Evolutionary conservation across 257 asterid genomes (phyloP).

Genomic region (Linderniella brevidens): DNA sequence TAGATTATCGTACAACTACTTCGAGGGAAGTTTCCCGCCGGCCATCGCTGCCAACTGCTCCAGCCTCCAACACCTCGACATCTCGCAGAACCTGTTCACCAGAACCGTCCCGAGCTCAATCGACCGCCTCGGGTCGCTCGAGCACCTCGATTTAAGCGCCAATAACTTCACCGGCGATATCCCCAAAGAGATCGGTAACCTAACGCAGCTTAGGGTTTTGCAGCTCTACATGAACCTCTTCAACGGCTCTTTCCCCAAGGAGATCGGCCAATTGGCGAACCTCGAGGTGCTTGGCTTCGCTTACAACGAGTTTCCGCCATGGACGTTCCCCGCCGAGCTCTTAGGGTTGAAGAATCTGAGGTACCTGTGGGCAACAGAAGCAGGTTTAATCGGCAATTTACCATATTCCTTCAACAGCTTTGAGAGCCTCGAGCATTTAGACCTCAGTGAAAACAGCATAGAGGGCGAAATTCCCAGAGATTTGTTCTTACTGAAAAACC

Average conservation of each 20-base stretch:
- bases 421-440: conserved; percentile 10
- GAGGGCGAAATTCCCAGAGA: conserved; percentile 15
- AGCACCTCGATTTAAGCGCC: conserved; percentile 29
- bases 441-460: conserved; percentile 8
- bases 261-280: conserved; percentile 46
- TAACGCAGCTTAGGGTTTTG: conserved; percentile 24
- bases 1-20: conserved; percentile 21
- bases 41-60: conserved; percentile 38
- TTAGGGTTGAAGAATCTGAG: conserved; percentile 32
- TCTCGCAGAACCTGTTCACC: conserved; percentile 43
- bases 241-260: conserved; percentile 47
- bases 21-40: conserved; percentile 35
- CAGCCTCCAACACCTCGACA: conserved; percentile 29
- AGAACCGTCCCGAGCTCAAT: conserved; percentile 47
- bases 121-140: conserved; percentile 26
- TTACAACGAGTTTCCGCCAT: conserved; percentile 37
- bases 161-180: conserved; percentile 77
- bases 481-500: conserved; percentile 38
- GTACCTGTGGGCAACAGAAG: conserved; percentile 26
- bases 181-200: conserved; percentile 50
- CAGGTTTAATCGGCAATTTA: conserved; percentile 34
- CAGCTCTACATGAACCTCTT: conserved; percentile 30
- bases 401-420: conserved; percentile 8
- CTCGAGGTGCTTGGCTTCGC: conserved; percentile 42
- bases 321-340: conserved; percentile 37